These are phyloP conservation scores for Teratosphaeria epicoccoides DNA, from an alignment of 2,329 filamentous ascomycete genomes.

Conservation along the genomic window DNA sequence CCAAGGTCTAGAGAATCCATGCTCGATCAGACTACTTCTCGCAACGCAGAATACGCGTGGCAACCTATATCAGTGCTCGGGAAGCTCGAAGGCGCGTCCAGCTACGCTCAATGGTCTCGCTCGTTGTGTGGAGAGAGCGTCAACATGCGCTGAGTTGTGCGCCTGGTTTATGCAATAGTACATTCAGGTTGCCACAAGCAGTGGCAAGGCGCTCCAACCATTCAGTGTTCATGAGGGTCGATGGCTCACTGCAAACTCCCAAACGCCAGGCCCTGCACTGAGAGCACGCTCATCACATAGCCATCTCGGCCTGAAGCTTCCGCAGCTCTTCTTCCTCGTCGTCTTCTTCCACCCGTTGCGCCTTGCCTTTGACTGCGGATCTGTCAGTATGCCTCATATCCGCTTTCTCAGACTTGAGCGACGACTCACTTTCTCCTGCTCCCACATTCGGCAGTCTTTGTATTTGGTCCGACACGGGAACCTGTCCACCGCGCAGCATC, in stretches of 20 bases:
- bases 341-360: constrained; percentile 55
- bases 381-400: constrained; percentile 3
- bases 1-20: too few relatives aligned
- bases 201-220: neutral
- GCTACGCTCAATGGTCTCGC: neutral
- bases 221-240: neutral
- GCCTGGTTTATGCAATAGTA: neutral
- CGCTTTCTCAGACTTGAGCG: constrained; percentile 28
- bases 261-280: neutral
- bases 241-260: neutral
- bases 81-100: too few relatives aligned
- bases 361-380: constrained; percentile 35
- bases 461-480: constrained; percentile 70
- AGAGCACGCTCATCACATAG: constrained; percentile 54
- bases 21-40: too few relatives aligned
- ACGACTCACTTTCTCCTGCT: constrained; percentile 63
- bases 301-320: constrained; percentile 94
- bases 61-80: too few relatives aligned
- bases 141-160: neutral
- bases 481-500: constrained; percentile 79
- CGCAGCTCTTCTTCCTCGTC: constrained; percentile 92
- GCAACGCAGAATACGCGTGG: too few relatives aligned
- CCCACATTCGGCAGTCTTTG: constrained; percentile 65
- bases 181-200: neutral
- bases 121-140: neutral